These are phyloP conservation scores for Ascochyta koolunga DNA, from an alignment of 2,329 filamentous ascomycete species.

Conservation along the genomic window DNA sequence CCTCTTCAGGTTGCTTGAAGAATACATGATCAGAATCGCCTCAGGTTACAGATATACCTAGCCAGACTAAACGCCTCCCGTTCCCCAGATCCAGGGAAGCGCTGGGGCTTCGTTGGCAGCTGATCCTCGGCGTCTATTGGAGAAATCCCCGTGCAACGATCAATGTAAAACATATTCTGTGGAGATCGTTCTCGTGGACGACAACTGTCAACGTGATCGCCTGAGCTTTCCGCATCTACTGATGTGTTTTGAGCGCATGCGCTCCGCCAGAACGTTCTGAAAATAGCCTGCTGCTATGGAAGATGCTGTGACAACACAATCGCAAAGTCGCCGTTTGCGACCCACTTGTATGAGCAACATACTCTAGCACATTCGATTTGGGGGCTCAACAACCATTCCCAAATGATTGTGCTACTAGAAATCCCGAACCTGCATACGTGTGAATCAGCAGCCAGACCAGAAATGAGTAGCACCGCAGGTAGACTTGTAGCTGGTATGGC, in stretches of 20 bases:
- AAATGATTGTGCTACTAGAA: constrained; percentile 2
- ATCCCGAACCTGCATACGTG: constrained; percentile 38
- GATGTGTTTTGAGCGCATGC: constrained; percentile 8
- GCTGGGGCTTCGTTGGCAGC: constrained; percentile 41
- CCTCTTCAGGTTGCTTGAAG: constrained; percentile 11
- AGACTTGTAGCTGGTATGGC: constrained; percentile 32
- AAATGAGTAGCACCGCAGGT: constrained; percentile 40
- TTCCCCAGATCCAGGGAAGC: constrained; percentile 33
- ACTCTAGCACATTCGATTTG: constrained; percentile 1
- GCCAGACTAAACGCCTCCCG: constrained; percentile 13
- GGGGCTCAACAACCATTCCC: not conserved
- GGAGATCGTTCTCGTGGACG: constrained; percentile 9
- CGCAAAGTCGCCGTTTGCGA: constrained; percentile 12
- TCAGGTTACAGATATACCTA: constrained; percentile 24
- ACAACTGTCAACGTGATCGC: constrained; percentile 11
- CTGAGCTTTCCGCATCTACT: constrained; percentile 8
- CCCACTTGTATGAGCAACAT: constrained; percentile 14
- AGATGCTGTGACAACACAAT: constrained; percentile 16
- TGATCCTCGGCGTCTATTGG: constrained; percentile 43
- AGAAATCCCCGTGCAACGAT: constrained; percentile 41
- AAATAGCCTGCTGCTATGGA: constrained; percentile 11
- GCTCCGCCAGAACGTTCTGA: constrained; percentile 7
- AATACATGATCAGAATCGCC: constrained; percentile 12
- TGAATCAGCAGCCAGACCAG: constrained; percentile 33
- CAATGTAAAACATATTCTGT: constrained; percentile 34